Conservation (phyloP, 257 asterid species). For the Salvia rosmarinus region DNA sequence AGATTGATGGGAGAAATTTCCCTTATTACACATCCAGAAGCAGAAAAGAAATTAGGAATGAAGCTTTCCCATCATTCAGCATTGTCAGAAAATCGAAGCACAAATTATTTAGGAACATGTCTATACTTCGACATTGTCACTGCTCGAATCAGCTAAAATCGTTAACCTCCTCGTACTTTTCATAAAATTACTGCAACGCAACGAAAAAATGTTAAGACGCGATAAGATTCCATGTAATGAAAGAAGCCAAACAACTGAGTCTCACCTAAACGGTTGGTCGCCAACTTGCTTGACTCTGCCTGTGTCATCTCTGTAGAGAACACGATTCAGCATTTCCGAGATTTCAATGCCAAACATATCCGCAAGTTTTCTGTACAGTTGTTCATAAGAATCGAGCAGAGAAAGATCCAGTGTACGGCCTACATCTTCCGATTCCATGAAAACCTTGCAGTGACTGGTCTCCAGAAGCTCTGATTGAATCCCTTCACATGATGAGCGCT, state of each 20-base stretch:
- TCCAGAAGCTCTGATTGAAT: slow-evolving; percentile 48
- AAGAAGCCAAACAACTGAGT: neutral
- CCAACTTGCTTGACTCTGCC: slow-evolving; percentile 67
- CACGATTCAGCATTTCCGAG: slow-evolving; percentile 58
- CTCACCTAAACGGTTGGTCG: slow-evolving; percentile 69
- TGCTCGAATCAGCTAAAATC: slow-evolving; percentile 59
- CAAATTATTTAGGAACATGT: slow-evolving; percentile 27
- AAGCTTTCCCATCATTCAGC: slow-evolving; percentile 37
- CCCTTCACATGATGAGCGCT: slow-evolving; percentile 46
- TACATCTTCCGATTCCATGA: slow-evolving; percentile 79
- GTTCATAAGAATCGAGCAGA: slow-evolving; percentile 64
- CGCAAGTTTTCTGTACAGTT: slow-evolving; percentile 58
- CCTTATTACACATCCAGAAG: slow-evolving; percentile 5
- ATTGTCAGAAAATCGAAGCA: slow-evolving; percentile 28
- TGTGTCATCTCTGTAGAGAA: slow-evolving; percentile 55
- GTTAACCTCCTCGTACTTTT: slow-evolving; percentile 67
- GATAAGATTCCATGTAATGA: neutral
- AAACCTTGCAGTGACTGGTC: slow-evolving; percentile 75
- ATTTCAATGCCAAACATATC: slow-evolving; percentile 57
- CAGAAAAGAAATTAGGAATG: slow-evolving; percentile 26
- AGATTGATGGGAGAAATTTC: neutral
- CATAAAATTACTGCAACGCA: slow-evolving; percentile 57
- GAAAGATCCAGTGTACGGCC: slow-evolving; percentile 82
- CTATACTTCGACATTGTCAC: slow-evolving; percentile 52
- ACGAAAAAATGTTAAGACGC: neutral